Conservation (phyloP, 495 filamentous ascomycete genomes). For the Cudoniella acicularis region DNA sequence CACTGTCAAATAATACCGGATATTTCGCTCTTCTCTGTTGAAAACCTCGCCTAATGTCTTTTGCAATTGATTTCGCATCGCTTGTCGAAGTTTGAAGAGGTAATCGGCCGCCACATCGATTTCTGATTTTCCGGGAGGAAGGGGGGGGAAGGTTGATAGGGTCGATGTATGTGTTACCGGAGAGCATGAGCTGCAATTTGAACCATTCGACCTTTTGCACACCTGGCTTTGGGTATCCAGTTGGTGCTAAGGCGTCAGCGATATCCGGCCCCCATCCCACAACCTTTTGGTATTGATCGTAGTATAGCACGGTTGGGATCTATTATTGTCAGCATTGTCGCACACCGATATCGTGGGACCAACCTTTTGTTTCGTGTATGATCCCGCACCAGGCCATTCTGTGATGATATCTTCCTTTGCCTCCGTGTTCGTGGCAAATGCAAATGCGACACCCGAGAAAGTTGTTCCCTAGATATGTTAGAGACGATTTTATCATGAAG, state of each 20-base stretch:
- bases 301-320: constrained; percentile 74
- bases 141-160: constrained; percentile 73
- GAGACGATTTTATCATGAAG: background rate
- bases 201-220: constrained; percentile 80
- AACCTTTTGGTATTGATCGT: constrained; percentile 73
- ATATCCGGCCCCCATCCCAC: constrained; percentile 77
- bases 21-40: constrained; percentile 71
- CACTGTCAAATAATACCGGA: constrained; percentile 69
- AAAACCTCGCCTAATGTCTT: constrained; percentile 77
- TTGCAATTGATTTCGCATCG: constrained; percentile 67
- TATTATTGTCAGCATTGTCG: constrained; percentile 30
- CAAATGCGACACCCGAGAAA: constrained; percentile 72
- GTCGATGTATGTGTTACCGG: constrained; percentile 75
- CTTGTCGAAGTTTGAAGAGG: constrained; percentile 70
- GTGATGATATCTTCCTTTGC: constrained; percentile 77
- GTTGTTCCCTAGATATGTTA: constrained; percentile 57
- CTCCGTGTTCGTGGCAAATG: constrained; percentile 71
- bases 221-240: constrained; percentile 70
- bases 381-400: constrained; percentile 73
- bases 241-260: constrained; percentile 68
- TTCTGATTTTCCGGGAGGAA: constrained; percentile 72
- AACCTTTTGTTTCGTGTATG: constrained; percentile 75
- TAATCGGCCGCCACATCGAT: constrained; percentile 76
- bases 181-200: constrained; percentile 75
- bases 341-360: background rate